Evolutionary conservation across 108 stramenopile species (phyloP).

Genomic region (Pseudonitzschia pungens): DNA sequence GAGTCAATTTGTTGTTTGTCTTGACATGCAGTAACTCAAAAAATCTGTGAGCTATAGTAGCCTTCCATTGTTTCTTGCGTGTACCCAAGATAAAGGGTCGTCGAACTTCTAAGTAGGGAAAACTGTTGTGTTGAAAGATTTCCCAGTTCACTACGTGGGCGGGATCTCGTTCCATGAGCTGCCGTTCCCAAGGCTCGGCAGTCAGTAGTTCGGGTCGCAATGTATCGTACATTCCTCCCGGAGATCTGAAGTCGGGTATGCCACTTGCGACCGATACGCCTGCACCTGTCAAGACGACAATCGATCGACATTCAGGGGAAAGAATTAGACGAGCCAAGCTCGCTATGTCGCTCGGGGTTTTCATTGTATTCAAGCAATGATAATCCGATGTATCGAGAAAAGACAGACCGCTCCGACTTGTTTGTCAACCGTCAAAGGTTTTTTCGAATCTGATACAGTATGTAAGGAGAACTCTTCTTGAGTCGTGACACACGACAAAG

Average conservation of each 20-base stretch:
- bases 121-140: conserved; percentile 57
- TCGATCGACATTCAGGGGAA: conserved; percentile 9
- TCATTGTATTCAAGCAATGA: neutral
- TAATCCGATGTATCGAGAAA: no score
- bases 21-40: conserved; percentile 49
- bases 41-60: conserved; percentile 71
- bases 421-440: no score
- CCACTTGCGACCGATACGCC: conserved; percentile 56
- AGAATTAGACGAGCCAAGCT: neutral
- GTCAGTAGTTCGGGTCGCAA: conserved; percentile 64
- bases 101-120: conserved; percentile 77
- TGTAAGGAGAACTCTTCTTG: no score
- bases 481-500: no score
- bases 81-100: conserved; percentile 79
- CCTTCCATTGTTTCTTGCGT: conserved; percentile 54
- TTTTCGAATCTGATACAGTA: no score
- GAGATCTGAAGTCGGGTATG: conserved; percentile 88
- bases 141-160: conserved; percentile 59
- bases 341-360: neutral
- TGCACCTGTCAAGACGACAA: conserved; percentile 41
- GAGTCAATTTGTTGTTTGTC: conserved; percentile 54
- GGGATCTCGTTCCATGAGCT: conserved; percentile 59
- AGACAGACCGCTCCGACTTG: no score
- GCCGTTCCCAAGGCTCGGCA: conserved; percentile 52
- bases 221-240: conserved; percentile 90